phyloP scores from a whole-genome alignment of 257 asterid genomes.

The Prunella vulgaris region DNA sequence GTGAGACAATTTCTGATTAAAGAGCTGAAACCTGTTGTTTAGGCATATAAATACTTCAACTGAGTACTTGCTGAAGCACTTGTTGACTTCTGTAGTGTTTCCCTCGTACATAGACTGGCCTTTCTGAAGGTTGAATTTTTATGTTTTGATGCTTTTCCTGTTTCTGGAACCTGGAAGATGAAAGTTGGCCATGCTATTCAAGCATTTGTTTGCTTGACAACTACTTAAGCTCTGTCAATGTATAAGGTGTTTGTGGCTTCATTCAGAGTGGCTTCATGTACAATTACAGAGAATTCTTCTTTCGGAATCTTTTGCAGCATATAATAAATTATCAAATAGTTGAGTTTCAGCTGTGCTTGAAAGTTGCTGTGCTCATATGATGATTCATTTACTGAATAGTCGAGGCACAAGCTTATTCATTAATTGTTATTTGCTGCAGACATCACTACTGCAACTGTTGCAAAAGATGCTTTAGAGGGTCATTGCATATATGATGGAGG shows the following conservation, averaged over 20 bases:
- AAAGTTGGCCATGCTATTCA: neutral
- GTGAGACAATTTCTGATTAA: neutral
- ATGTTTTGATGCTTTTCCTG: neutral
- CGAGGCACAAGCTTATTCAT: constrained; percentile 13
- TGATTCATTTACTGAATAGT: neutral
- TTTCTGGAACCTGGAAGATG: neutral
- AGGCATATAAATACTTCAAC: neutral
- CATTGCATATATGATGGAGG: constrained; percentile 97
- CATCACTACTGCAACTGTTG: constrained; percentile 59
- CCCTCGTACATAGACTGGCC: neutral
- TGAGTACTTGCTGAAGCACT: neutral
- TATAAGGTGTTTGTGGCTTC: neutral
- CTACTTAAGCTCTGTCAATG: neutral
- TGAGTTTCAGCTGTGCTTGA: neutral
- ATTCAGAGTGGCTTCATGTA: neutral
- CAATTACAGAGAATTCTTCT: neutral
- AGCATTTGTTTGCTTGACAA: constrained; percentile 1
- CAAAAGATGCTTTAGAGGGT: constrained; percentile 79
- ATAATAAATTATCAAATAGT: neutral
- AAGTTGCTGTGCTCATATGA: neutral
- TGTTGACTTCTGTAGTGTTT: neutral
- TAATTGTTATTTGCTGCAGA: constrained; percentile 36
- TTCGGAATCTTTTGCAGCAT: constrained; percentile 1
- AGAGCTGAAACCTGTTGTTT: neutral
- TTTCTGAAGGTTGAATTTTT: neutral